Evolutionary conservation across 169 alveolate genomes (phyloP).

Genomic region (Perkinsus marinus): DNA sequence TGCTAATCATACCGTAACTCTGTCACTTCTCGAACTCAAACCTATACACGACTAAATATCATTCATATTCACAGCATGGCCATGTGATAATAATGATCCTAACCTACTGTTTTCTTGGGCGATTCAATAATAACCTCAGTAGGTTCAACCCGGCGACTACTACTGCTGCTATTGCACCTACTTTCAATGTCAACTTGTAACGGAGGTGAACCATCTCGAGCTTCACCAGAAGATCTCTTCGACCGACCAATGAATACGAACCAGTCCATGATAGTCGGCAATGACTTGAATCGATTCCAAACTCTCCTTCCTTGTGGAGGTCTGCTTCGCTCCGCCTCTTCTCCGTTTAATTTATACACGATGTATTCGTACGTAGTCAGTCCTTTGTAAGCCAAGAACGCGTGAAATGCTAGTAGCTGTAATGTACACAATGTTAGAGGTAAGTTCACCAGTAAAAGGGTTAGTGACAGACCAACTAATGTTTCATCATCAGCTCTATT

Average conservation of each 20-base stretch:
- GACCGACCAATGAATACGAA: not conserved
- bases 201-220: too few species aligned
- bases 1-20: too few species aligned
- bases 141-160: not conserved
- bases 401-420: conserved; percentile 27
- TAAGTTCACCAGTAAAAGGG: conserved; percentile 5
- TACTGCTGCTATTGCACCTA: not conserved
- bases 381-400: conserved; percentile 27
- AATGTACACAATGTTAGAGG: conserved; percentile 14
- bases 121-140: not conserved
- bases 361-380: conserved; percentile 39
- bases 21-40: too few species aligned
- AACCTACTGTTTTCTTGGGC: not conserved
- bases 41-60: too few species aligned
- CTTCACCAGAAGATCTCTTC: not conserved
- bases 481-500: not conserved
- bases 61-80: too few species aligned
- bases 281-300: not conserved
- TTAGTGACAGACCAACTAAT: not conserved
- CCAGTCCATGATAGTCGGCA: not conserved
- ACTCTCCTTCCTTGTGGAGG: not conserved
- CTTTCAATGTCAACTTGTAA: not conserved
- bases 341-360: not conserved
- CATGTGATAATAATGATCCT: not conserved
- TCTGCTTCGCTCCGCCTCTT: not conserved